Conservation (phyloP, 2,329 filamentous ascomycete genomes). For the Trichophyton benhamiae region DNA sequence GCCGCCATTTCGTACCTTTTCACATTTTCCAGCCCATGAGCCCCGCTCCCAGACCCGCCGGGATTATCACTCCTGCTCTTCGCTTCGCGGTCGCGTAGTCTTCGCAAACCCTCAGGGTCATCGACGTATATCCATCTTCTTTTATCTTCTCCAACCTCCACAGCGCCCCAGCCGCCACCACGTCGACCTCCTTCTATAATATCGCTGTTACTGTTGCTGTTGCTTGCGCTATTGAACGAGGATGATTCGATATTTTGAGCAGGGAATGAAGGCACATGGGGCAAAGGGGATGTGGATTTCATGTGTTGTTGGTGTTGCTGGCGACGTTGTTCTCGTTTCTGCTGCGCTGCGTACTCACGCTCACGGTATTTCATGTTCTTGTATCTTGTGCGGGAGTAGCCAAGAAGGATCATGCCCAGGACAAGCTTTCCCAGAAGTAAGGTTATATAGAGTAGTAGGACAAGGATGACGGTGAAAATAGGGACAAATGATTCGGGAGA, state of each 20-base stretch:
- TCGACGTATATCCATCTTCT: conserved; percentile 77
- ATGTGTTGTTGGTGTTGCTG: conserved; percentile 3
- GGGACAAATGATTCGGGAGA: conserved; percentile 31
- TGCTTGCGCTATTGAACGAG: conserved; percentile 25
- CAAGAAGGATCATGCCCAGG: conserved; percentile 75
- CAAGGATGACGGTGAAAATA: conserved; percentile 60
- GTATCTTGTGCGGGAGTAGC: conserved; percentile 68
- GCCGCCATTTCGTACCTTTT: conserved; percentile 87
- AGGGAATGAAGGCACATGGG: conserved; percentile 1
- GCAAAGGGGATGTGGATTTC: conserved; percentile 1
- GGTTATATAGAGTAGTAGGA: conserved; percentile 72
- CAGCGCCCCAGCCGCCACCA: conserved; percentile 67
- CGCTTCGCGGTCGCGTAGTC: conserved; percentile 50
- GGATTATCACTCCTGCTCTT: conserved; percentile 46
- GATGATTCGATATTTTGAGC: conserved; percentile 18
- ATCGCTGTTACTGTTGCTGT: conserved; percentile 34
- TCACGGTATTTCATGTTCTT: conserved; percentile 65
- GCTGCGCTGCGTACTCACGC: conserved; percentile 16
- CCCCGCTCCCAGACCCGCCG: conserved; percentile 44
- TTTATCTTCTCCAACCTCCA: conserved; percentile 83
- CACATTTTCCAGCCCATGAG: conserved; percentile 52
- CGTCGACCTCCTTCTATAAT: conserved; percentile 60
- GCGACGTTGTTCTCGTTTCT: conserved; percentile 4
- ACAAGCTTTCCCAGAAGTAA: conserved; percentile 74
- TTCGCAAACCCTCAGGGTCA: conserved; percentile 57